Evolutionary conservation across 345 rosid species (phyloP), one percentile per base, ranked within the genome.

Genomic region (Stellera chamaejasme): DNA sequence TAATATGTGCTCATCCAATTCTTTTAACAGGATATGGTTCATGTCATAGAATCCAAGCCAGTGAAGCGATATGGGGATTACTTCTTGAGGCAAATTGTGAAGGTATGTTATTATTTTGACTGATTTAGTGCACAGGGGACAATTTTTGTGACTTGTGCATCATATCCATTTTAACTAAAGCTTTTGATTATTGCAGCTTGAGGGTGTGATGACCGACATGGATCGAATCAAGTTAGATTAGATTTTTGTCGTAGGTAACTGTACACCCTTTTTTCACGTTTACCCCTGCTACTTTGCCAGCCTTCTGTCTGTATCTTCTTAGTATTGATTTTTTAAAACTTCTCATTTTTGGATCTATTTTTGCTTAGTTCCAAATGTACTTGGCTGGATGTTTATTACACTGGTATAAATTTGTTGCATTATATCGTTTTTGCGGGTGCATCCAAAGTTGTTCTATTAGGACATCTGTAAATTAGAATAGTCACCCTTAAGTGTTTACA

Each of bases 41-140:
- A 74, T 12, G 90, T 93, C 14, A 82, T 75, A 19, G 97, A 89
- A 44, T 80, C 87, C 54, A 93, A 84, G 69, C 78, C 90, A 0
- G 75, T 71, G 60, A 93, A 90, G 74, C 78, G 56, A 27, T 83
- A 82, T 55, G 92, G 97, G 2, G 99, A 93, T 72, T 85, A 76
- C 88, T 90, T 84, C 75, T 70, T 93, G 80, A 75, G 99, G 70
- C 97, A 89, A 71, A 80, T 90, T 80, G 92, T 82, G 47, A 90
- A 93, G 92, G 99, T 90, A 72, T 53, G 54, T 8, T 28, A 23
- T 0, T 54, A 5, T 43, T 45, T 45, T 44, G n/a, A 5, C 28
- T 26, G 11, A 13, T 3, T 14, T 50, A 1, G 10, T 51, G 27
- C 6, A 13, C 11, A n/a, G 13, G 23, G 13, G 11, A 15, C 36